Conservation (phyloP, 2,329 filamentous ascomycete genomes). For the Calonectria pseudoturangicola region DNA sequence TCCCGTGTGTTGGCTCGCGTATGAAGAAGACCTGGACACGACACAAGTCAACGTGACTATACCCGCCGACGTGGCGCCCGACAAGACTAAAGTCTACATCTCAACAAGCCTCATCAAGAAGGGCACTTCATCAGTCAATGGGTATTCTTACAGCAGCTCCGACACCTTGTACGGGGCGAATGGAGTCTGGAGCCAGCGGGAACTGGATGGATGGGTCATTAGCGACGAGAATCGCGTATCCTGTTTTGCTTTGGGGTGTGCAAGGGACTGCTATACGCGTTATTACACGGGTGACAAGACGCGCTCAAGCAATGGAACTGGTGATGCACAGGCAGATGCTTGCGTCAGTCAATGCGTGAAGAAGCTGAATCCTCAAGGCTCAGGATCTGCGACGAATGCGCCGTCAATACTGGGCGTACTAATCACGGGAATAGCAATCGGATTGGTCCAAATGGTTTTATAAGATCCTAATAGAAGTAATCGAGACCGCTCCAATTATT, state of each 20-base stretch:
- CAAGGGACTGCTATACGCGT: constrained; percentile 43
- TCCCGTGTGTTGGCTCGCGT: constrained; percentile 48
- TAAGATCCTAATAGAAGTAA: neutral
- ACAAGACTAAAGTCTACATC: constrained; percentile 42
- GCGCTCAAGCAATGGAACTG: constrained; percentile 38
- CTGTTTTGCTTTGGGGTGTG: constrained; percentile 49
- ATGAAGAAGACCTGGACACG: constrained; percentile 37
- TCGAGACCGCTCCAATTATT: neutral
- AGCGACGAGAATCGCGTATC: constrained; percentile 44
- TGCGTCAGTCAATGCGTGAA: constrained; percentile 46
- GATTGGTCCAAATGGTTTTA: neutral
- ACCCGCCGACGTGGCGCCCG: constrained; percentile 48
- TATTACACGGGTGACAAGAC: constrained; percentile 47
- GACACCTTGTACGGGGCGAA: constrained; percentile 45
- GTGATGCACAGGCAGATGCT: constrained; percentile 34
- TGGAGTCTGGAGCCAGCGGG: constrained; percentile 50
- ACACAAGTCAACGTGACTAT: constrained; percentile 52
- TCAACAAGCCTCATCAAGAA: constrained; percentile 45
- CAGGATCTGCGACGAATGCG: neutral
- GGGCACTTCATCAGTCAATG: constrained; percentile 38
- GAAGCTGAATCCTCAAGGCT: constrained; percentile 42
- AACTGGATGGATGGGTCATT: constrained; percentile 47
- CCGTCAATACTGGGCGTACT: neutral
- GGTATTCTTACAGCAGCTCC: constrained; percentile 46
- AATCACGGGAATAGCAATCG: neutral